Conservation (phyloP, 768 basidiomycete genomes). For the Fomitopsis pulvina region DNA sequence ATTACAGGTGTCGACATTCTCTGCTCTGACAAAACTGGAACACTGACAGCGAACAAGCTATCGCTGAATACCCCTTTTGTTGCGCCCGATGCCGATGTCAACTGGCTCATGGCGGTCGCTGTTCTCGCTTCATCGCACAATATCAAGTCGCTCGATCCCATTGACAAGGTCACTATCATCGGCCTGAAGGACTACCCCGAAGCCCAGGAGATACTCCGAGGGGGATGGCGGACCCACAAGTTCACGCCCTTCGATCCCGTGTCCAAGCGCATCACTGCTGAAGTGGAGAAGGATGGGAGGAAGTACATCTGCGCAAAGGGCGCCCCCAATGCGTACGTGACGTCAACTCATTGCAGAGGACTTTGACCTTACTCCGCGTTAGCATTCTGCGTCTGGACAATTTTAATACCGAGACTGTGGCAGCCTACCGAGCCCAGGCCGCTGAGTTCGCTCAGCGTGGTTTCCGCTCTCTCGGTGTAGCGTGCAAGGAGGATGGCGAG, state of each 20-base stretch:
- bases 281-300: slow-evolving; percentile 38
- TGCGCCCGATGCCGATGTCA: slow-evolving; percentile 3
- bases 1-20: slow-evolving; percentile 32
- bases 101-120: slow-evolving; percentile 1
- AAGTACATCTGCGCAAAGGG: slow-evolving; percentile 38
- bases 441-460: slow-evolving; percentile 36
- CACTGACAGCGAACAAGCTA: slow-evolving; percentile 43
- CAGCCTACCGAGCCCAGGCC: slow-evolving; percentile 27
- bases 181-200: slow-evolving; percentile 38
- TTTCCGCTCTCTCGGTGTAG: slow-evolving; percentile 40
- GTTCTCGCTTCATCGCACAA: slow-evolving; percentile 44
- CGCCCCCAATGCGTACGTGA: slow-evolving; percentile 34
- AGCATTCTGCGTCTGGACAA: slow-evolving; percentile 36
- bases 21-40: slow-evolving; percentile 39
- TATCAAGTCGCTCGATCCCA: slow-evolving; percentile 39
- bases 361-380: neutral
- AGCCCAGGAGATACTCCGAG: slow-evolving; percentile 33
- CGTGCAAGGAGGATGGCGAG: slow-evolving; percentile 34
- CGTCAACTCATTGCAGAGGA: neutral
- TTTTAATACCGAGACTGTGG: slow-evolving; percentile 26
- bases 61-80: slow-evolving; percentile 32
- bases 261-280: slow-evolving; percentile 43
- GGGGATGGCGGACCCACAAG: slow-evolving; percentile 39
- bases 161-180: slow-evolving; percentile 41
- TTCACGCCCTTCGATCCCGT: slow-evolving; percentile 46